phyloP scores from a whole-genome alignment of 2,329 filamentous ascomycete species.

The Endothia cerciana region DNA sequence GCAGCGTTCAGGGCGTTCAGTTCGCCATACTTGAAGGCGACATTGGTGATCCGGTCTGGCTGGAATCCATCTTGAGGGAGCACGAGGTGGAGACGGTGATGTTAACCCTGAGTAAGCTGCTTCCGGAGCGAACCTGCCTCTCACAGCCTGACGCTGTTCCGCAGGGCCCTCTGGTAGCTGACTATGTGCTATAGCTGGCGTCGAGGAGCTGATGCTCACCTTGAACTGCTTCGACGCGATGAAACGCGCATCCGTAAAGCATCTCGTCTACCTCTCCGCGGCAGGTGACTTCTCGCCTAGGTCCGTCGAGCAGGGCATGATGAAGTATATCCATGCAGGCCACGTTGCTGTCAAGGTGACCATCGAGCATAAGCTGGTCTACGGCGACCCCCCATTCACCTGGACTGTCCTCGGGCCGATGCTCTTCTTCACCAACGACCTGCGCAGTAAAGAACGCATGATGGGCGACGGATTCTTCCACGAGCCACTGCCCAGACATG shows the following conservation, averaged over 20 bases:
- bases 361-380: not conserved
- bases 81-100: not conserved
- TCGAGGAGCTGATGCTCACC: constrained; percentile 9
- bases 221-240: constrained; percentile 1
- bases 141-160: not conserved
- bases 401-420: constrained; percentile 1
- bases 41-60: not conserved
- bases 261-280: constrained; percentile 6
- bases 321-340: constrained; percentile 3
- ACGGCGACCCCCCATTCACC: constrained; percentile 1
- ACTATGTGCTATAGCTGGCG: not conserved
- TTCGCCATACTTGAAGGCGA: not conserved
- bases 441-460: constrained; percentile 1
- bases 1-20: not conserved
- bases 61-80: not conserved
- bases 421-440: constrained; percentile 8
- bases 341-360: not conserved
- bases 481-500: not conserved
- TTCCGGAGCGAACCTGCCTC: not conserved
- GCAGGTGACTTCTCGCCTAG: constrained; percentile 1
- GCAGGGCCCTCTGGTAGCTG: not conserved
- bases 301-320: constrained; percentile 6
- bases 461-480: constrained; percentile 3
- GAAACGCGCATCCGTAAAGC: not conserved
- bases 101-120: not conserved